Percentiles rank a stretch among this genome's conserved stretches.
Evolutionary conservation across 495 filamentous ascomycete species (phyloP).

Genomic region (Echria macrotheca): DNA sequence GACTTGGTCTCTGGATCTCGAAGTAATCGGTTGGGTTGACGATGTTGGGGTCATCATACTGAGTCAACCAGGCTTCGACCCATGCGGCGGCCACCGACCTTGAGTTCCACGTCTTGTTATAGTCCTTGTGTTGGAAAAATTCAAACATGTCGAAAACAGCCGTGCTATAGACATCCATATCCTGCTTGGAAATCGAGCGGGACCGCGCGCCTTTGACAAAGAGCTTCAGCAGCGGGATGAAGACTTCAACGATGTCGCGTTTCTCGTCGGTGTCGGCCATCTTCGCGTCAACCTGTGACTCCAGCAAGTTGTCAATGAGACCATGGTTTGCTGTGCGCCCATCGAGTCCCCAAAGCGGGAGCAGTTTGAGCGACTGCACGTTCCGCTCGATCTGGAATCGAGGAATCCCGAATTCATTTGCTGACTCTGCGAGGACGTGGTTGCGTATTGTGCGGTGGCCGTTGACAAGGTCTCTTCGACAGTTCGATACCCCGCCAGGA

Average conservation of each 20-base stretch:
- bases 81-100: slow-evolving; percentile 55
- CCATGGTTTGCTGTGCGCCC: slow-evolving; percentile 59
- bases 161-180: slow-evolving; percentile 23
- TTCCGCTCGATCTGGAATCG: slow-evolving; percentile 64
- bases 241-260: slow-evolving; percentile 54
- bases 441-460: slow-evolving; percentile 56
- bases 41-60: slow-evolving; percentile 48
- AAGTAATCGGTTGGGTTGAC: slow-evolving; percentile 50
- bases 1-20: slow-evolving; percentile 53
- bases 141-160: slow-evolving; percentile 21
- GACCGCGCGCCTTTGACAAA: slow-evolving; percentile 43
- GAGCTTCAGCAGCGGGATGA: slow-evolving; percentile 56
- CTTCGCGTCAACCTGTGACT: slow-evolving; percentile 54
- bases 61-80: slow-evolving; percentile 56
- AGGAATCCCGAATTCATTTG: slow-evolving; percentile 60
- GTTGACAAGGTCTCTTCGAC: slow-evolving; percentile 64
- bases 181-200: slow-evolving; percentile 9
- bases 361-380: slow-evolving; percentile 58
- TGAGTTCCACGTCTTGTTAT: slow-evolving; percentile 60
- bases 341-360: slow-evolving; percentile 63
- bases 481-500: slow-evolving; percentile 61
- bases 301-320: slow-evolving; percentile 56
- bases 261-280: slow-evolving; percentile 45
- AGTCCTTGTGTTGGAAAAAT: slow-evolving; percentile 38
- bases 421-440: slow-evolving; percentile 62